Base-by-base conservation (phyloP, 768 basidiomycete genomes). In the Austroboletus eburneus region DNA sequence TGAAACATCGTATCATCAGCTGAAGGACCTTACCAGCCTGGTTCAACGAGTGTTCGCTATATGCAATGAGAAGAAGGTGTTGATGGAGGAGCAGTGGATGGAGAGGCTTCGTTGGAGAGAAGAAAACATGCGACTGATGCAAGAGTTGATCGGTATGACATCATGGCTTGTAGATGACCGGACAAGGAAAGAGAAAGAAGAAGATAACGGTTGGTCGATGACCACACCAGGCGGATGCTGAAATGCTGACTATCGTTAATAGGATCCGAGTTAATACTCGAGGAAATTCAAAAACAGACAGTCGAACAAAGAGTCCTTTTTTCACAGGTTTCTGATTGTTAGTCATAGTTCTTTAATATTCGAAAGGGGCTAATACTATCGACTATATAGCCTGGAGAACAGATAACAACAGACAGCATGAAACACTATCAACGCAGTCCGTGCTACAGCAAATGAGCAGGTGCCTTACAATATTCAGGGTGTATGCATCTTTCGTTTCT, bases 381-480 rank as follows among this genome's bases (percentile, higher is more conserved):
- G 50, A 34, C 41, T 29, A 42, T 46, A 18, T 51, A 87, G 85
- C 64, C 52, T 83, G 79, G 81, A 76, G 80, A 32, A 74, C 73
- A 3, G 87, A 87, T 39, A 78, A 73, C 52, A 65, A 67, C 20
- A 72, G 69, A 50, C 80, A 80, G 48, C 78, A 85, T 48, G 67
- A 74, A 42, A 85, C 43, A 80, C 79, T 3, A 65, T 90, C 20
- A 70, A 72, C 0, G 78, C 77, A 30, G 78, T 91, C 33, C 73
- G 74, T 51, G 72, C 77, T n/a, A 87, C 82, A n/a, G 86, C 87
- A 0, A 69, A 75, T 43, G 79, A 83, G 59, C 85, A 83, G 65
- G 79, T 88, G 9, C 80, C 81, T 6, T 90, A 78, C 72, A 89
- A 91, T 54, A 77, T 90, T 9, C 79, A 87, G 70, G 77, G 77